phyloP scores from a whole-genome alignment of 2,329 filamentous ascomycete species.

The Exophiala sideris region DNA sequence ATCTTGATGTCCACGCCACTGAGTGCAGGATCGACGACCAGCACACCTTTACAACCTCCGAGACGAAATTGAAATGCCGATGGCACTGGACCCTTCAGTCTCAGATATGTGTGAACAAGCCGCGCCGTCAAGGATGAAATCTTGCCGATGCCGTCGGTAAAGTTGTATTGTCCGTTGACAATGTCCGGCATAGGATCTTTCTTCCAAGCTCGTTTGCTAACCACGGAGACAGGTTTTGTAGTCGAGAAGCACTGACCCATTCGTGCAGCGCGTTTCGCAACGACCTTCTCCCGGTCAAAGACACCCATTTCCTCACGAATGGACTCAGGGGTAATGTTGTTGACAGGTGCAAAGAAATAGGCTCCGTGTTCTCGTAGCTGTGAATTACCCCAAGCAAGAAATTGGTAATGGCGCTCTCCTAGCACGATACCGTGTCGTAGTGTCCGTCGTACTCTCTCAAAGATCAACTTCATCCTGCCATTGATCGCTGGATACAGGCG shows the following conservation, averaged over 20 bases:
- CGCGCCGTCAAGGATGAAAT: slow-evolving; percentile 76
- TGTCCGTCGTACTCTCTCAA: slow-evolving; percentile 67
- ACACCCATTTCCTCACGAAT: slow-evolving; percentile 86
- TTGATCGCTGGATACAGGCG: slow-evolving; percentile 58
- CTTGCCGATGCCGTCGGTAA: slow-evolving; percentile 90
- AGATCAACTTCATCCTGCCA: slow-evolving; percentile 65
- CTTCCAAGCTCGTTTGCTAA: slow-evolving; percentile 29
- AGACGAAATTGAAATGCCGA: slow-evolving; percentile 90
- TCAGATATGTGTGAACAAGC: slow-evolving; percentile 69
- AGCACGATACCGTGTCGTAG: slow-evolving; percentile 76
- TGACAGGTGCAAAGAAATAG: slow-evolving; percentile 74
- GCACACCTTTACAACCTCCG: slow-evolving; percentile 86
- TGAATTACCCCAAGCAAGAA: slow-evolving; percentile 91
- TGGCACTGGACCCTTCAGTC: slow-evolving; percentile 59
- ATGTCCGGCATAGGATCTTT: slow-evolving; percentile 66
- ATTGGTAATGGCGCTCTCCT: slow-evolving; percentile 78
- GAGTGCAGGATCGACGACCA: slow-evolving; percentile 70
- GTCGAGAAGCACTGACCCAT: slow-evolving; percentile 96
- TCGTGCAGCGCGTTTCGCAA: slow-evolving; percentile 87
- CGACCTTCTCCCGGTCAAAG: slow-evolving; percentile 72
- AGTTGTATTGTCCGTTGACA: slow-evolving; percentile 63
- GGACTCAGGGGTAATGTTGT: slow-evolving; percentile 66
- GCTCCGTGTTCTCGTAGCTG: slow-evolving; percentile 89
- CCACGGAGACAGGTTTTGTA: slow-evolving; percentile 54
- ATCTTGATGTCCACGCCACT: slow-evolving; percentile 69